Conservation (phyloP, 768 basidiomycete species). For the Leucosporidium yakuticum region DNA sequence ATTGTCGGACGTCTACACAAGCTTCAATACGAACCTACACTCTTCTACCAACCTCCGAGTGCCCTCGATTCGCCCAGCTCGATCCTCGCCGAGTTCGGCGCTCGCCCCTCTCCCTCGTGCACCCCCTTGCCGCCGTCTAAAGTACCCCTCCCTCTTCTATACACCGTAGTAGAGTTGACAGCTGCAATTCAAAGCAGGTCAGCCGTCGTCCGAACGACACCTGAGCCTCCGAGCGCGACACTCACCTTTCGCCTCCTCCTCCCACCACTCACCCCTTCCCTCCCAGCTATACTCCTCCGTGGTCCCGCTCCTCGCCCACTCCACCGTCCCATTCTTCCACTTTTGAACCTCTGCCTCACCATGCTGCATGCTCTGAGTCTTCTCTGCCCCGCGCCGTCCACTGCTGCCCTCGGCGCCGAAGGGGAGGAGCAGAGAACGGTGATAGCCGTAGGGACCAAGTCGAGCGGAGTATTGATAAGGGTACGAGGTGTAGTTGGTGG, state of each 20-base stretch:
- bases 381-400: neutral
- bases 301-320: neutral
- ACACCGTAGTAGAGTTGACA: neutral
- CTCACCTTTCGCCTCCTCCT: conserved; percentile 6
- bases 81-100: too few relatives aligned
- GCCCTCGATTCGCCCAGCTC: too few relatives aligned
- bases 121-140: too few relatives aligned
- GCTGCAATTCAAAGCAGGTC: neutral
- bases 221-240: too few relatives aligned
- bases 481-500: conserved; percentile 14
- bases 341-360: neutral
- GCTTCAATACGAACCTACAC: too few relatives aligned
- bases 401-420: neutral
- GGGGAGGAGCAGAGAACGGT: neutral
- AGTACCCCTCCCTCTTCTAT: too few relatives aligned
- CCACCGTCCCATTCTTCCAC: neutral
- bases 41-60: too few relatives aligned
- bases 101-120: too few relatives aligned
- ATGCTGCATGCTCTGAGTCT: neutral
- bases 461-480: neutral
- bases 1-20: too few relatives aligned
- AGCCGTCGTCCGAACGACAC: neutral
- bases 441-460: conserved; percentile 2
- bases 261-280: conserved; percentile 3
- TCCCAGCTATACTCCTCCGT: conserved; percentile 5